Base-by-base conservation (phyloP, 2,329 filamentous ascomycete genomes). In the Teratosphaeriaceae sp. region DNA sequence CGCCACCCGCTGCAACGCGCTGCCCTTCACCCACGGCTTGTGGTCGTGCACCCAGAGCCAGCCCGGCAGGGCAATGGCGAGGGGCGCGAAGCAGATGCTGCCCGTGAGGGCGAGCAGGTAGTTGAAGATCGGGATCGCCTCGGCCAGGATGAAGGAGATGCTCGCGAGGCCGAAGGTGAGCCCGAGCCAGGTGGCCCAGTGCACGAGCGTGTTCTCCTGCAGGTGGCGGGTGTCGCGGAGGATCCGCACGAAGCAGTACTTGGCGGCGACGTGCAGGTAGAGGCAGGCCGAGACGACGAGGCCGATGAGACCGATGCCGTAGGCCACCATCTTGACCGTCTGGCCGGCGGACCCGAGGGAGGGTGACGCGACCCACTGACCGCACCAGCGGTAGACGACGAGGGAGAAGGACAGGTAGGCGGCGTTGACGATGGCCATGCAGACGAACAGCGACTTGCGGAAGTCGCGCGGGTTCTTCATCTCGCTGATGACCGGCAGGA, bases 401-500 rank as follows among this genome's bases (percentile, higher is more conserved):
- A 82, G 65, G 31, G 70, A 71, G 55, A 81, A 79, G 23, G 71
- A 69, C 9, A 80, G 65, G 53, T 82, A 82, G 0, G 73, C 72
- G 0, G 71, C 67, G 0, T 72, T 74, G 3, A 79, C 76, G 40
- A 82, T 60, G 13, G 60, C 65, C 76, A 80, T 79, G 59, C 74
- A 78, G 12, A 73, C 60, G 53, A 73, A 80, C 0, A 82, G 66
- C 0, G 79, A 73, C 58, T 80, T 81, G 46, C 70, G 71, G 59
- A 76, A 83, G 50, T 81, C 75, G 16, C 66, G 67, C 0, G 79
- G 79, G 22, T 70, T 67, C 31, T 65, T 67, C 78, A 84, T 84
- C 63, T 84, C 80, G 0, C 74, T 76, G 41, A 83, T 82, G 45
- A 84, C 76, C 3, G 78, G 77, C 1, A 83, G 62, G 54, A 82